These are phyloP conservation scores for Pseudonitzschia multistriata DNA, from an alignment of 108 stramenopile genomes.

Conservation along the genomic window DNA sequence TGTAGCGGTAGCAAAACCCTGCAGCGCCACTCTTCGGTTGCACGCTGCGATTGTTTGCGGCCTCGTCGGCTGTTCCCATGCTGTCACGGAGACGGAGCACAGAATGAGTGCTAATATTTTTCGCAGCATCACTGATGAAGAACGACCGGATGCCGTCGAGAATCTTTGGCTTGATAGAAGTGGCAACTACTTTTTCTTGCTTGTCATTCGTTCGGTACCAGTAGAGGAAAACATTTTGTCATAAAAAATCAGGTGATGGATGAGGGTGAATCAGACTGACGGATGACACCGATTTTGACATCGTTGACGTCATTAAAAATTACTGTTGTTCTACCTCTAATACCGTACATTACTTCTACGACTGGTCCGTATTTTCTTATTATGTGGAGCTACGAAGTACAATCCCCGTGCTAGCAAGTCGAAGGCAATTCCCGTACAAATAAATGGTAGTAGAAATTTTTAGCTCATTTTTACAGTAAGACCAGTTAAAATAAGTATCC, in stretches of 20 bases:
- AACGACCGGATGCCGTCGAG: too few relatives aligned
- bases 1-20: conserved; percentile 9
- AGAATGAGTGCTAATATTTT: background rate
- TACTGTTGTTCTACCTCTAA: too few relatives aligned
- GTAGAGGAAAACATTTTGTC: background rate
- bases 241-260: background rate
- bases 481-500: too few relatives aligned
- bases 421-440: too few relatives aligned
- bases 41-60: background rate
- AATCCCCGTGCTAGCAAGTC: too few relatives aligned
- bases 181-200: background rate
- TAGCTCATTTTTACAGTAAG: too few relatives aligned
- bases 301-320: background rate
- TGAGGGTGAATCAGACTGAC: background rate
- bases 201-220: background rate
- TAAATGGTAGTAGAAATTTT: too few relatives aligned
- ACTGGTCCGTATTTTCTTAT: background rate
- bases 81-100: background rate
- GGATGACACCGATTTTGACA: background rate
- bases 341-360: background rate
- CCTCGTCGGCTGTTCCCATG: conserved; percentile 3
- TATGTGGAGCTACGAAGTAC: too few relatives aligned
- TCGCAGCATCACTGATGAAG: background rate
- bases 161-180: background rate
- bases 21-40: conserved; percentile 5